These are phyloP conservation scores for Opeltia flavorubescens DNA, from an alignment of 495 filamentous ascomycete species.

Conservation along the genomic window DNA sequence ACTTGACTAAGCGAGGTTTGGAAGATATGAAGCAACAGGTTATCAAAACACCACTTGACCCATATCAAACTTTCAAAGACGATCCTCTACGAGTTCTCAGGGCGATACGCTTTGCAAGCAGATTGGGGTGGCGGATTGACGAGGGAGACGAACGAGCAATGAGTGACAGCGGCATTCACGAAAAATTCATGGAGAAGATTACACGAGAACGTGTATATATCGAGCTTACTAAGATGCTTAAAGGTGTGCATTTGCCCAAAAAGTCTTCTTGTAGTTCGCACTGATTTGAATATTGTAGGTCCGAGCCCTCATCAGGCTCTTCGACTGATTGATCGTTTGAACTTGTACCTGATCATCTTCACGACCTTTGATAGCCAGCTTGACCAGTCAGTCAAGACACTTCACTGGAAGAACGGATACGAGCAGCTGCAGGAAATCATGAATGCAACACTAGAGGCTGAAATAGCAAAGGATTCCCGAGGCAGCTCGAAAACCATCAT, in stretches of 20 bases:
- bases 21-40: slow-evolving; percentile 55
- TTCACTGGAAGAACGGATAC: slow-evolving; percentile 35
- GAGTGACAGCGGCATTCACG: slow-evolving; percentile 55
- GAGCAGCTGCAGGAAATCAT: slow-evolving; percentile 23
- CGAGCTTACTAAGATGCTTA: slow-evolving; percentile 85
- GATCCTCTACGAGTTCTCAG: slow-evolving; percentile 86
- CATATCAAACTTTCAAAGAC: slow-evolving; percentile 86
- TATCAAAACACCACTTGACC: slow-evolving; percentile 78
- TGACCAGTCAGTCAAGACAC: slow-evolving; percentile 15
- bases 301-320: slow-evolving; percentile 56
- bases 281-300: slow-evolving; percentile 25
- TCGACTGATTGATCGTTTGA: slow-evolving; percentile 55
- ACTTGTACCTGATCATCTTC: slow-evolving; percentile 71
- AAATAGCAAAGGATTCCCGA: slow-evolving; percentile 36
- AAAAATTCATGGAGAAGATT: slow-evolving; percentile 75
- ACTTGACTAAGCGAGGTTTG: slow-evolving; percentile 64
- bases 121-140: slow-evolving; percentile 68
- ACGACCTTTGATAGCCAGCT: slow-evolving; percentile 38
- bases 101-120: slow-evolving; percentile 77
- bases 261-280: background rate
- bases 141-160: slow-evolving; percentile 53
- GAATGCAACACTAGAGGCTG: background rate
- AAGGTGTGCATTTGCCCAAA: slow-evolving; percentile 31
- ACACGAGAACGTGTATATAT: slow-evolving; percentile 74
- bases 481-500: slow-evolving; percentile 30